Evolutionary conservation across 163 green algal species (phyloP).

Genomic region (Chloromonas sp.): DNA sequence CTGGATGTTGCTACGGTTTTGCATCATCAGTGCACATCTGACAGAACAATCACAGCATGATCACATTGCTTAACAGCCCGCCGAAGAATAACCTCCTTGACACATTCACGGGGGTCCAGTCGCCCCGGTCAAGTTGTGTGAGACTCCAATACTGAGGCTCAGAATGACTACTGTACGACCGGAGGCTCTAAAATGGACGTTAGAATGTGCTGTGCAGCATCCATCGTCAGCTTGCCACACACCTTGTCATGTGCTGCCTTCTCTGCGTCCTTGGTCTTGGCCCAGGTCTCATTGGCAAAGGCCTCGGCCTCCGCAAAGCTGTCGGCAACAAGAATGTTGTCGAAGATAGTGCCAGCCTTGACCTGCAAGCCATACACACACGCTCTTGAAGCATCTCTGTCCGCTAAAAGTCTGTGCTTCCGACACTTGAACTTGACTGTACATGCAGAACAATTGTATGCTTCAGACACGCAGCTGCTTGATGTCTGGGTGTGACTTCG

Average conservation of each 20-base stretch:
- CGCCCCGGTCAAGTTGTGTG: too few relatives aligned
- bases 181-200: not conserved
- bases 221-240: not conserved
- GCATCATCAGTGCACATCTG: too few relatives aligned
- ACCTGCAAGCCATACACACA: slow-evolving; percentile 13
- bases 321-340: slow-evolving; percentile 86
- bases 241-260: slow-evolving; percentile 64
- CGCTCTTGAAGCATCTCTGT: too few relatives aligned
- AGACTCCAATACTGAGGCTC: not conserved
- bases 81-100: too few relatives aligned
- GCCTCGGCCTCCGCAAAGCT: slow-evolving; percentile 60
- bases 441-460: too few relatives aligned
- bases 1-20: too few relatives aligned
- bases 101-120: too few relatives aligned
- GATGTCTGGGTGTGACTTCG: not conserved
- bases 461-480: too few relatives aligned
- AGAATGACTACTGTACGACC: not conserved
- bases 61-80: too few relatives aligned
- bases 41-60: too few relatives aligned
- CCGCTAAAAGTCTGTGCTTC: too few relatives aligned
- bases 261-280: slow-evolving; percentile 59
- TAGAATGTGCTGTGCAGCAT: not conserved
- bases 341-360: slow-evolving; percentile 81
- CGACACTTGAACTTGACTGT: too few relatives aligned
- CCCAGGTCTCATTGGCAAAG: slow-evolving; percentile 75